These are phyloP conservation scores for Pseudogymnoascus sp. DNA, from an alignment of 2,329 filamentous ascomycete species.

Conservation along the genomic window DNA sequence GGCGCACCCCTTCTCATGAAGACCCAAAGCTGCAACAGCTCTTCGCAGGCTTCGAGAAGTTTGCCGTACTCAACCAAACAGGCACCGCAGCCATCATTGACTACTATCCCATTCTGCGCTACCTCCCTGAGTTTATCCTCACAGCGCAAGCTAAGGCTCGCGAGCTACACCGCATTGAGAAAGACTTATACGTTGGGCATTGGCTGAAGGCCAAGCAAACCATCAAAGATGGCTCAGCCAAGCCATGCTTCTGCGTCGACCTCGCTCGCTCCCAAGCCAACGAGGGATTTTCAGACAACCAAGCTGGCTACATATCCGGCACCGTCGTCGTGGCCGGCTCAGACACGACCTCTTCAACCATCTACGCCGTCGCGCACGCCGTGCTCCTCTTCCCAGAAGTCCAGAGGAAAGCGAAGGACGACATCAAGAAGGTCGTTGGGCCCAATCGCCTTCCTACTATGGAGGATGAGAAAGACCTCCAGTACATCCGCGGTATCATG, in stretches of 20 bases:
- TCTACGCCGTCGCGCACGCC: conserved; percentile 34
- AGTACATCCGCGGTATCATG: conserved; percentile 39
- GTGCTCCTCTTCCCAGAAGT: conserved; percentile 34
- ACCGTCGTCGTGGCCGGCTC: conserved; percentile 28
- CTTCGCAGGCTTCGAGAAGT: conserved; percentile 37
- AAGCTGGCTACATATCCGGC: conserved; percentile 15
- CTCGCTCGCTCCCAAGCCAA: neutral
- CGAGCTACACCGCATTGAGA: conserved; percentile 38
- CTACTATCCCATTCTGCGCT: conserved; percentile 37
- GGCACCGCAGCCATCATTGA: conserved; percentile 42
- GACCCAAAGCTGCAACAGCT: conserved; percentile 33
- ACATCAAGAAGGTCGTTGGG: conserved; percentile 40
- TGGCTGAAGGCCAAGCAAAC: conserved; percentile 37
- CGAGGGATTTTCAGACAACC: neutral
- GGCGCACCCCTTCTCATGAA: conserved; percentile 29
- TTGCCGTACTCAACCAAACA: conserved; percentile 37
- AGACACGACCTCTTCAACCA: conserved; percentile 31
- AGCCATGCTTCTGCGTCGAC: neutral
- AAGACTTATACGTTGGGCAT: conserved; percentile 35
- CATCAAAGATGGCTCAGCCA: conserved; percentile 12
- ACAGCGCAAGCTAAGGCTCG: conserved; percentile 35
- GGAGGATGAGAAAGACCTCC: conserved; percentile 34
- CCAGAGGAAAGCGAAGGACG: conserved; percentile 32
- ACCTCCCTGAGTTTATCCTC: conserved; percentile 36
- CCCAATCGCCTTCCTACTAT: conserved; percentile 33